Evolutionary conservation across 202 grass and related monocot species (phyloP).

Genomic region (Brachypodium distachyon): DNA sequence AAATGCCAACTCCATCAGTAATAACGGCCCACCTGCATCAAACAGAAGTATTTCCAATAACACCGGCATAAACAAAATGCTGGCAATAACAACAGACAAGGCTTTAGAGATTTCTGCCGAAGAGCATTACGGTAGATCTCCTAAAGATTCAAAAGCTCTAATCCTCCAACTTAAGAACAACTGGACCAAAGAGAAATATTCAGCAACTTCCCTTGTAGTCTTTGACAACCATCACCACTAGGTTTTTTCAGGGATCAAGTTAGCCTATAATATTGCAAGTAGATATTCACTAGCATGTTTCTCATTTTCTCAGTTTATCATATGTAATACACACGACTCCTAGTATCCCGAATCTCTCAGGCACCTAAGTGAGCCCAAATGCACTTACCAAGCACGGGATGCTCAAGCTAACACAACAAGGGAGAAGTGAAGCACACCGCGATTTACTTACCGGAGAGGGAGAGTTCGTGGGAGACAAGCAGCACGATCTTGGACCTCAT

Average conservation of each 20-base stretch:
- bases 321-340: background rate
- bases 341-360: background rate
- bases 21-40: conserved; percentile 81
- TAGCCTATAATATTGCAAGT: background rate
- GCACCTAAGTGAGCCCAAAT: background rate
- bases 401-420: background rate
- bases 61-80: background rate
- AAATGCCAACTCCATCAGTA: conserved; percentile 94
- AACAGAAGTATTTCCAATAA: background rate
- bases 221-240: background rate
- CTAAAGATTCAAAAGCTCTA: background rate
- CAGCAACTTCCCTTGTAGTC: background rate
- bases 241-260: background rate
- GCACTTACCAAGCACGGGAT: background rate
- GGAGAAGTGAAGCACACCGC: background rate
- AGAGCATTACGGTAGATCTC: background rate
- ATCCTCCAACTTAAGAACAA: background rate
- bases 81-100: background rate
- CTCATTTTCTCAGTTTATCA: background rate
- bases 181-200: background rate
- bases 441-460: conserved; percentile 71
- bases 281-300: background rate
- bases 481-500: conserved; percentile 80
- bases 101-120: background rate
- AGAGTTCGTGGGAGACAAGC: conserved; percentile 89